These are phyloP conservation scores for Fusarium compactum DNA, from an alignment of 2,329 filamentous ascomycete genomes.

Conservation along the genomic window DNA sequence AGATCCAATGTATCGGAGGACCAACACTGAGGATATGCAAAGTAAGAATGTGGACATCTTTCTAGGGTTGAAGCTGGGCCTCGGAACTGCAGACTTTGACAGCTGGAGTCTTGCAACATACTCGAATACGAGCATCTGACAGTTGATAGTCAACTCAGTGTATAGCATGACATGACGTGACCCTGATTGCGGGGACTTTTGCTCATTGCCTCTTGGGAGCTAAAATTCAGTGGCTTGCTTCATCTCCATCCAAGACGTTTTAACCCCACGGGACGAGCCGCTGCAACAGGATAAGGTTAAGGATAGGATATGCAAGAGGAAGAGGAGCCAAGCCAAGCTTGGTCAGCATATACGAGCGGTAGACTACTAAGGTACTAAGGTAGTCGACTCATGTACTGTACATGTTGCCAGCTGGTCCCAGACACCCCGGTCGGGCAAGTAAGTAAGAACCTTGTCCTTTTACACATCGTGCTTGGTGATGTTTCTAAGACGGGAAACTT, in stretches of 20 bases:
- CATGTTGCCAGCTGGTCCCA: neutral
- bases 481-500: slow-evolving; percentile 11
- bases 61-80: neutral
- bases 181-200: neutral
- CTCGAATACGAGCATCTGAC: neutral
- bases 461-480: neutral
- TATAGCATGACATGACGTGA: neutral
- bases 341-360: neutral
- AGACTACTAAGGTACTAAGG: neutral
- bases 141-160: neutral
- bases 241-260: neutral
- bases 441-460: neutral
- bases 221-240: neutral
- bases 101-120: neutral
- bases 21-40: neutral
- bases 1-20: neutral
- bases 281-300: slow-evolving; percentile 3
- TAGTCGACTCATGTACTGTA: neutral
- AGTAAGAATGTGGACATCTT: neutral
- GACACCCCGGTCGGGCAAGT: neutral
- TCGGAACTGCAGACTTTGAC: neutral
- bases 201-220: neutral
- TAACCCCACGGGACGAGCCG: slow-evolving; percentile 16
- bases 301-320: neutral
- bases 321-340: neutral